These are phyloP conservation scores for Trichoderma citrinoviride DNA, from an alignment of 2,329 filamentous ascomycete species.

Conservation along the genomic window DNA sequence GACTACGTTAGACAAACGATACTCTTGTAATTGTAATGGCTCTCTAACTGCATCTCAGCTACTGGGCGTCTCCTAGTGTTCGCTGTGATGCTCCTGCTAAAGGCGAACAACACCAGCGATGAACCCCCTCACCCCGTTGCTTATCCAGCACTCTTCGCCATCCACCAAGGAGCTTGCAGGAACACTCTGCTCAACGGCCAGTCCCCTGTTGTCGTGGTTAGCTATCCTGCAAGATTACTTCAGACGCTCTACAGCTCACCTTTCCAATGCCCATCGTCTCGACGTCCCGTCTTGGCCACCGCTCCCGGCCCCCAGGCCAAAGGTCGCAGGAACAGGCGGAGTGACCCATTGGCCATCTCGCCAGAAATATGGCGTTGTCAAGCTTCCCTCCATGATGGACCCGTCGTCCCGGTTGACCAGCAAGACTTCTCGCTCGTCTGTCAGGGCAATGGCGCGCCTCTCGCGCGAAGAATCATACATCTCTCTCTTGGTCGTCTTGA, in stretches of 20 bases:
- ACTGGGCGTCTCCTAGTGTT: not conserved
- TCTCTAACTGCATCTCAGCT: not conserved
- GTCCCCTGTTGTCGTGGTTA: slow-evolving; percentile 37
- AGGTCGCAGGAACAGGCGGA: slow-evolving; percentile 57
- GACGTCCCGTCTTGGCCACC: slow-evolving; percentile 84
- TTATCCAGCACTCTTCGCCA: slow-evolving; percentile 82
- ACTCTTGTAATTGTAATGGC: no score
- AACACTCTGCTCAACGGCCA: slow-evolving; percentile 66
- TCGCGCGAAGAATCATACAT: slow-evolving; percentile 69
- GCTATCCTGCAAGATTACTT: slow-evolving; percentile 1
- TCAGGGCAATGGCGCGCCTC: slow-evolving; percentile 53
- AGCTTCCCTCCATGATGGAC: slow-evolving; percentile 80
- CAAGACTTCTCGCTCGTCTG: slow-evolving; percentile 67
- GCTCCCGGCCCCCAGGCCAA: slow-evolving; percentile 44
- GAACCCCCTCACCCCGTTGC: slow-evolving; percentile 84
- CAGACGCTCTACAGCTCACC: slow-evolving; percentile 40
- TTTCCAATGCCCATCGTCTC: slow-evolving; percentile 76
- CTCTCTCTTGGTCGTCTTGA: slow-evolving; percentile 76
- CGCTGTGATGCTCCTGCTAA: not conserved
- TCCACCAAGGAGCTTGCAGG: slow-evolving; percentile 58
- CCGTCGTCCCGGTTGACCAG: slow-evolving; percentile 60
- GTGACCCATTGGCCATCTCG: slow-evolving; percentile 74
- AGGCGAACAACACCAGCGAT: slow-evolving; percentile 47
- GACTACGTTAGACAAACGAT: no score
- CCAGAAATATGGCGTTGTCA: slow-evolving; percentile 80